Base-by-base conservation (phyloP, 441 rosid species). In the Populus trichocarpa region DNA sequence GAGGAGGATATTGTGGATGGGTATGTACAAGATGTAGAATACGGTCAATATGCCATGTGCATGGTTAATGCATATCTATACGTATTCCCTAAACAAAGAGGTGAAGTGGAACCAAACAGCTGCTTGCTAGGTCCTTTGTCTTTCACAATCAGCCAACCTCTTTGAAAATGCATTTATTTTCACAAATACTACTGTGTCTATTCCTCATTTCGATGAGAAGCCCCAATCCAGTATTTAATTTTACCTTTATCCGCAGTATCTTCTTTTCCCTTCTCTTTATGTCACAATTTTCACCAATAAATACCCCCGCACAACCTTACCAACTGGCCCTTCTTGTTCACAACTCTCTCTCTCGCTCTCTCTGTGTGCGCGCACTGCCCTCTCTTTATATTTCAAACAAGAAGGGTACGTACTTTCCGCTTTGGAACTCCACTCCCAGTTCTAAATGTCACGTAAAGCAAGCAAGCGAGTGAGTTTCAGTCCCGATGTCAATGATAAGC, bases 401-500 rank as follows among this genome's bases (percentile, higher is more conserved):
- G 66, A 70, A 35, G 67, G 26, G 32, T 30, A 57, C 67, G 32
- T 30, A 57, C 67, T 73, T 13, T 30, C 33, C 63, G n/a, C 25
- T 18, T 8, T 20, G 71, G 71, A 69, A 68, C 46, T 33, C 42
- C 25, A 33, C 25, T 20, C 6, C 36, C 14, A 33, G 6, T 9
- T 26, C 28, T 22, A 22, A 4, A 63, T 63, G 66, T 63, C 66
- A 23, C 28, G 66, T 11, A 63, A 4, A 22, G 66, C 14, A 63
- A 63, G 66, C 66, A 23, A 63, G 66, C 66, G 66, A 10, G 6
- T 22, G 13, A 10, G 66, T 63, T 23, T 63, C 66, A 23, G 66
- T 63, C 66, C 66, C 23, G 88, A 89, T 69, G 81, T 64, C 68
- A 78, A 79, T 11, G 89, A 84, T 4, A 86, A 87, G 76, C 88